phyloP scores from a whole-genome alignment of 768 basidiomycete species.

The Coprinopsis sp. region DNA sequence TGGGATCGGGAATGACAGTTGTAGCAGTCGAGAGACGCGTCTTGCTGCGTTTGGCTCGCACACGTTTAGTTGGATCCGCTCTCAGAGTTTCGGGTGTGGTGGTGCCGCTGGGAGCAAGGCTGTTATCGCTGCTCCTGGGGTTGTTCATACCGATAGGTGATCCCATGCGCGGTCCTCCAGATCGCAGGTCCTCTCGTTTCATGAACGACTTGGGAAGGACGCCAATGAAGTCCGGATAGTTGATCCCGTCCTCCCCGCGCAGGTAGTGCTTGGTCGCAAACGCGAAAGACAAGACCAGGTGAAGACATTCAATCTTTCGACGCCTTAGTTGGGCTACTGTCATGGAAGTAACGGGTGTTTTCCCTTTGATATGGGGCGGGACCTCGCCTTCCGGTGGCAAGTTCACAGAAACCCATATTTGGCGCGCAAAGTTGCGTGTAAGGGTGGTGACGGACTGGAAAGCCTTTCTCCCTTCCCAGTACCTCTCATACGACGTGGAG shows the following conservation, averaged over 20 bases:
- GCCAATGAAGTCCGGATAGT: conserved; percentile 61
- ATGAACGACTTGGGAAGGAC: conserved; percentile 55
- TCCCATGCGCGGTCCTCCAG: conserved; percentile 26
- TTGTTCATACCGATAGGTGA: conserved; percentile 15
- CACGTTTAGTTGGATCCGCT: conserved; percentile 59
- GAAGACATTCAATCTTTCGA: conserved; percentile 67
- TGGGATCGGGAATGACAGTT: too few relatives aligned
- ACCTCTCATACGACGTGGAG: conserved; percentile 80
- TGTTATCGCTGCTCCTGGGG: conserved; percentile 24
- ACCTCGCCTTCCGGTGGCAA: conserved; percentile 52
- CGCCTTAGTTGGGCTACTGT: conserved; percentile 51
- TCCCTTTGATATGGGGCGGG: conserved; percentile 43
- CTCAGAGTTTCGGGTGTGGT: conserved; percentile 29
- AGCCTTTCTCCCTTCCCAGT: conserved; percentile 84
- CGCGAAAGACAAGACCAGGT: conserved; percentile 64
- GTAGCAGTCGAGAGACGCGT: conserved; percentile 32
- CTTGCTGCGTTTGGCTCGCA: conserved; percentile 70
- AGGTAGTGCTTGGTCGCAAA: conserved; percentile 79
- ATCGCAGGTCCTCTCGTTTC: conserved; percentile 43
- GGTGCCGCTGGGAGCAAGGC: conserved; percentile 24
- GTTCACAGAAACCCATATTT: conserved; percentile 77
- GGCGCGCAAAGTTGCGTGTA: conserved; percentile 71
- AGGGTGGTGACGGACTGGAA: conserved; percentile 70
- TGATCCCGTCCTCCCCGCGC: conserved; percentile 74
- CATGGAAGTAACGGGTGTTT: conserved; percentile 40